These are phyloP conservation scores for Babesia bigemina DNA, from an alignment of 169 alveolate species.

Conservation along the genomic window DNA sequence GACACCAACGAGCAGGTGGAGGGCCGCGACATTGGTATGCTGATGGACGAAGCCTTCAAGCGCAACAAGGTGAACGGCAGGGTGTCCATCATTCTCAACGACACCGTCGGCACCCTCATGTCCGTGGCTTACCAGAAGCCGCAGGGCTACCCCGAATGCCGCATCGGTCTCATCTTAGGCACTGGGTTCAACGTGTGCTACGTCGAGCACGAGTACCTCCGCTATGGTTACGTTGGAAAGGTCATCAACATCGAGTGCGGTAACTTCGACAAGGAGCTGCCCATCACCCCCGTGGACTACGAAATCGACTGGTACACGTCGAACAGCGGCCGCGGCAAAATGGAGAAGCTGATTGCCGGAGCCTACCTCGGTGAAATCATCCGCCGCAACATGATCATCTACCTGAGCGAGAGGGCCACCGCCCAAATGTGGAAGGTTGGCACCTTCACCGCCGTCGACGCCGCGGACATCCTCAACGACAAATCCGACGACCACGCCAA, in stretches of 20 bases:
- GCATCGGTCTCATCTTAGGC: slow-evolving; percentile 86
- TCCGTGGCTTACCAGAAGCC: slow-evolving; percentile 86
- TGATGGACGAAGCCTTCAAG: slow-evolving; percentile 82
- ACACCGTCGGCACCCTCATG: slow-evolving; percentile 89
- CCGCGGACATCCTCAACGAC: slow-evolving; percentile 76
- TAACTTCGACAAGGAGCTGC: slow-evolving; percentile 84
- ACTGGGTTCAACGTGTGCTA: slow-evolving; percentile 89
- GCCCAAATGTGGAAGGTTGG: slow-evolving; percentile 75
- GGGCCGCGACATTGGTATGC: slow-evolving; percentile 86
- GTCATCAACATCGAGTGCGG: slow-evolving; percentile 88
- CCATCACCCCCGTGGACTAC: slow-evolving; percentile 81
- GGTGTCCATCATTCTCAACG: slow-evolving; percentile 82
- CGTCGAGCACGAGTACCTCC: slow-evolving; percentile 81
- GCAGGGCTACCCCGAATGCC: slow-evolving; percentile 76
- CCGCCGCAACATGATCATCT: slow-evolving; percentile 75
- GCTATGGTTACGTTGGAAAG: slow-evolving; percentile 83
- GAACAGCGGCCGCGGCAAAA: slow-evolving; percentile 83
- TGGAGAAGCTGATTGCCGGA: slow-evolving; percentile 88
- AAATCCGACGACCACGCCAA: slow-evolving; percentile 58
- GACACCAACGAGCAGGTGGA: slow-evolving; percentile 87
- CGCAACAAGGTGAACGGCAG: slow-evolving; percentile 78
- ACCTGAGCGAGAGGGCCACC: slow-evolving; percentile 81
- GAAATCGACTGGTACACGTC: slow-evolving; percentile 82
- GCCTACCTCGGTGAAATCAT: slow-evolving; percentile 88
- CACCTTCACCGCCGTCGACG: slow-evolving; percentile 74